phyloP scores from a whole-genome alignment of 169 alveolate genomes.

The Cryptosporidium xiaoi region DNA sequence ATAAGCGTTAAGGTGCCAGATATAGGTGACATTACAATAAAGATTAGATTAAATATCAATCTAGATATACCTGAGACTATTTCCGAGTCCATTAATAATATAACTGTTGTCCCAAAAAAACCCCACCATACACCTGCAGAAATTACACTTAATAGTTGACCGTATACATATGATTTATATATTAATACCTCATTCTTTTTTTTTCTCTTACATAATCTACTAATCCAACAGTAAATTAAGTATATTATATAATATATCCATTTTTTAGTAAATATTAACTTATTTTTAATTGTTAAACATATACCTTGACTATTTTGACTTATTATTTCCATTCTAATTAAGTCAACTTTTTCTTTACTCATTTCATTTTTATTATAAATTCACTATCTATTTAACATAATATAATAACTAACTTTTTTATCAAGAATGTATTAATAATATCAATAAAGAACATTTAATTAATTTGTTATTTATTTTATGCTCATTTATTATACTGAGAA shows the following conservation, averaged over 20 bases:
- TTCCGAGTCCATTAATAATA: conserved; percentile 30
- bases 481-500: too few species aligned
- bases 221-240: conserved; percentile 5
- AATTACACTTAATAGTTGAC: conserved; percentile 41
- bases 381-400: too few species aligned
- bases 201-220: too few species aligned
- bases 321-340: too few species aligned
- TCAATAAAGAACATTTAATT: too few species aligned
- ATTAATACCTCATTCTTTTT: conserved; percentile 9
- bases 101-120: conserved; percentile 37
- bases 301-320: not conserved
- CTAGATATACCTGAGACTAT: conserved; percentile 41
- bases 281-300: not conserved
- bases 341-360: too few species aligned
- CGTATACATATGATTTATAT: conserved; percentile 39
- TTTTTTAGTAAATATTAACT: not conserved
- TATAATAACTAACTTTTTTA: too few species aligned
- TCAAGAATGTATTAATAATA: too few species aligned
- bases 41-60: conserved; percentile 29
- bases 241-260: conserved; percentile 36
- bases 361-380: not conserved
- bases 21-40: conserved; percentile 35
- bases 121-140: conserved; percentile 74
- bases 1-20: conserved; percentile 20
- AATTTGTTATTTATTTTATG: too few species aligned